Base-by-base conservation (phyloP, 2,329 filamentous ascomycete genomes). In the Periconia macrospinosa region DNA sequence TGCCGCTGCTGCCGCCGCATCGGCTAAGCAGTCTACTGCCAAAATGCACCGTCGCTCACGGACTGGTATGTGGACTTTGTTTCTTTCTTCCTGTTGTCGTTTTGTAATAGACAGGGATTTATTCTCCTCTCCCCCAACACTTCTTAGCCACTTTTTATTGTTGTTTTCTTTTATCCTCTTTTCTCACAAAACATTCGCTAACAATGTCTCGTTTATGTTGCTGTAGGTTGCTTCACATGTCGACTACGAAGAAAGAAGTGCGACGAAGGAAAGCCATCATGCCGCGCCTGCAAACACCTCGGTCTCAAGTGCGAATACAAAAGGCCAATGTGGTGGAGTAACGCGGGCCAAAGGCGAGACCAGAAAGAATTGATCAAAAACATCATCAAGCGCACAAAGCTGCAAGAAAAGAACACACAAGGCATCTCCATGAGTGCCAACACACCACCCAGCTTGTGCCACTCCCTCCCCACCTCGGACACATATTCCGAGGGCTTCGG, bases 361-460 rank as follows among this genome's bases (percentile, higher is more conserved):
- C 91, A 97, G 74, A 99, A 97, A 79, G 94, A 97, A 72, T 80
- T 88, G 63, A 96, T 99, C 82, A 99, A 99, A 83, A 88, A 89
- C 76, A 91, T 93, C 76, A 97, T 99, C 81, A 97, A 96, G 85
- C 86, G 88, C 72, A 97, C 94, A 72, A 97, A 97, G 84, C 83
- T 95, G 63, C 87, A 87, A 23, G 93, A 97, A 78, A 96, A 96
- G 85, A 81, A 85, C 49, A 82, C 86, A 49, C 77, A 82, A 48
- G 71, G 75, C 60, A 75, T 78, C 63, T 66, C 72, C 42, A 75
- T 79, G 57, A 76, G 75, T 68, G 74, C 73, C 58, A 81, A 84
- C 74, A 90, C 90, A 52, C 90, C 90, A 60, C 90, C 91, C 59
- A 87, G 88, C 61, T 82, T 94, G 52, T 90, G 89, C 67, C 89